Conservation (phyloP, 352 stramenopile species). For the Phytophthora agathidicida region DNA sequence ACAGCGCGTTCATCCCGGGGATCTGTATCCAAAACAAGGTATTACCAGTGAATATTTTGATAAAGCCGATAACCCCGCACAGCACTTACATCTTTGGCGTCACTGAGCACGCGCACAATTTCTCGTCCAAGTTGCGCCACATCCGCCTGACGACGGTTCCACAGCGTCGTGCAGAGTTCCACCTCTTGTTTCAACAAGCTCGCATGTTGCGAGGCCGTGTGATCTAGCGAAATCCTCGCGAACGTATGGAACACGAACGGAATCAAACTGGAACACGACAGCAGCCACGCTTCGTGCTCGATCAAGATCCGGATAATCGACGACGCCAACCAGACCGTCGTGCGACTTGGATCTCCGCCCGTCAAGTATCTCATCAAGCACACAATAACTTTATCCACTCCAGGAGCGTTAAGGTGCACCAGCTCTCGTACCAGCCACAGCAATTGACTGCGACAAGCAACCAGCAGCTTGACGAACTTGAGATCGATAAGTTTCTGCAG, state of each 20-base stretch:
- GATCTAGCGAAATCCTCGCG: conserved; percentile 71
- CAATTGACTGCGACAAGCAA: conserved; percentile 75
- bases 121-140: conserved; percentile 77
- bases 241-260: conserved; percentile 87
- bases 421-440: conserved; percentile 83
- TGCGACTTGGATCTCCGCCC: conserved; percentile 69
- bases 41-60: conserved; percentile 1
- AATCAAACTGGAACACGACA: conserved; percentile 75
- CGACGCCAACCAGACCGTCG: conserved; percentile 77
- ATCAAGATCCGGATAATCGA: conserved; percentile 81
- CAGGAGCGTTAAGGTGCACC: conserved; percentile 71
- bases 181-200: conserved; percentile 80
- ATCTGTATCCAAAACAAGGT: conserved; percentile 46
- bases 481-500: conserved; percentile 85
- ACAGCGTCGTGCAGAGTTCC: conserved; percentile 76
- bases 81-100: conserved; percentile 76
- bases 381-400: conserved; percentile 79
- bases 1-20: conserved; percentile 78
- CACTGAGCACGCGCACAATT: conserved; percentile 78
- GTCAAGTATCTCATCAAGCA: conserved; percentile 77
- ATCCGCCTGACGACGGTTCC: conserved; percentile 69
- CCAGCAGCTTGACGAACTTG: conserved; percentile 83
- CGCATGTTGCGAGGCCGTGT: conserved; percentile 55
- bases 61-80: background rate
- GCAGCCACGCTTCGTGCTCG: conserved; percentile 79